A percentile compares a stretch with the other conserved stretches of the same genome.
These are phyloP conservation scores for Cercospora canescens DNA, from an alignment of 2,329 filamentous ascomycete species.

Conservation along the genomic window DNA sequence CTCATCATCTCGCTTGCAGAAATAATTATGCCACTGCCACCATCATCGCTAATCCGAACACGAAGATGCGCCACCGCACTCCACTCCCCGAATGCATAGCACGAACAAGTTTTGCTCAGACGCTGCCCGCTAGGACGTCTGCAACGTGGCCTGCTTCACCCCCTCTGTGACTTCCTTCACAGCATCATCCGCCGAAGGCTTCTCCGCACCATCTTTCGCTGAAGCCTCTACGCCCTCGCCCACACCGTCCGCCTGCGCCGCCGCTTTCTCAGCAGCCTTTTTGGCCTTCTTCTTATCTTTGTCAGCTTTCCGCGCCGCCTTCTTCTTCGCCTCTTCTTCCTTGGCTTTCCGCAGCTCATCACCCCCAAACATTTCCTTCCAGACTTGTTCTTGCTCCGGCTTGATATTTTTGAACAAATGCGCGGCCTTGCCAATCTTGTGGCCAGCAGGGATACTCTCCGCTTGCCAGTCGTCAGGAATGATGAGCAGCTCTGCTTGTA, in stretches of 20 bases:
- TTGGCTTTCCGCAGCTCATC: conserved; percentile 68
- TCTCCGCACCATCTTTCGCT: conserved; percentile 65
- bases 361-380: conserved; percentile 74
- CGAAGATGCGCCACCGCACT: not conserved
- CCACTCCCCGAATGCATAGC: not conserved
- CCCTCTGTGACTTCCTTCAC: conserved; percentile 48
- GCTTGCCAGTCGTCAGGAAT: conserved; percentile 61
- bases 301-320: conserved; percentile 60
- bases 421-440: conserved; percentile 77
- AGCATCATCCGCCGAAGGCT: conserved; percentile 39
- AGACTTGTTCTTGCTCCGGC: conserved; percentile 77
- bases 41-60: not conserved
- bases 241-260: conserved; percentile 41
- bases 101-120: not conserved
- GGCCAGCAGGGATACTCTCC: conserved; percentile 63
- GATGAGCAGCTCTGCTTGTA: conserved; percentile 51
- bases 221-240: conserved; percentile 75
- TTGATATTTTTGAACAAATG: conserved; percentile 85
- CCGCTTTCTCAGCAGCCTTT: conserved; percentile 65
- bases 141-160: conserved; percentile 46
- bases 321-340: conserved; percentile 62
- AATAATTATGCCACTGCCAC: not conserved
- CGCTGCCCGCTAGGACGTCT: conserved; percentile 35
- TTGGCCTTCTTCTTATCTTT: conserved; percentile 66
- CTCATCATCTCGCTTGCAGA: not conserved